Evolutionary conservation across 306 rosid species (phyloP), one percentile per base, ranked within the genome.

Genomic region (Quercus parvula): DNA sequence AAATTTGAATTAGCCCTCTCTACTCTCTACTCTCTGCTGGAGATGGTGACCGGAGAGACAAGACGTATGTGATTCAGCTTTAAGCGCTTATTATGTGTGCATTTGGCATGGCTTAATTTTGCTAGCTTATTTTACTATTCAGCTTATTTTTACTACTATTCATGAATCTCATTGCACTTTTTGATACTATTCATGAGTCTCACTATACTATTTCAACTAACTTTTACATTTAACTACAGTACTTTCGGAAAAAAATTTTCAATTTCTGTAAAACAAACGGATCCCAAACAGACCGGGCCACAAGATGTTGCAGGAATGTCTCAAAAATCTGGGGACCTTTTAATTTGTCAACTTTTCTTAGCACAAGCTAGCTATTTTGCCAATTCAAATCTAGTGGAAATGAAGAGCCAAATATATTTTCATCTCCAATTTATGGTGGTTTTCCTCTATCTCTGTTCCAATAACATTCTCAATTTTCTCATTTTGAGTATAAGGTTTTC

Each of bases 31-130:
- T 22, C 73, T 74, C 30, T 70, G 62, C 30, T 28, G 3, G 30
- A 71, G 84, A 78, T 63, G 73, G 75, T 28, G 86, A 87, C 84
- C 61, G 31, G 58, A 81, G 82, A 78, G 56, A 70, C 75, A 61
- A 19, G 12, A 25, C 79, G 82, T 81, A 27, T 1, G 28, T 27
- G 18, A 63, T 66, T 61, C 44, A 33, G 33, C 72, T 74, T 80
- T 83, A 75, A 44, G 66, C 77, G 15, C 52, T 24, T 57, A 14
- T 27, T 27, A 27, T 1, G 28, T 27, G 28, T 27, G 28, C 28
- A 27, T 27, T 27, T 27, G 28, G 28, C 28, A 27, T 27, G 28
- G 28, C 2, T 27, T 27, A 27, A 27, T 27, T 27, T 27, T 27
- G 28, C 28, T 2, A 27, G 2, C 2, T 27, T 27, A 27, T 27